Evolutionary conservation across 1,284 basidiomycete genomes (phyloP), one percentile per base, ranked within the genome.

Genomic region (Boletus semigastroideus): DNA sequence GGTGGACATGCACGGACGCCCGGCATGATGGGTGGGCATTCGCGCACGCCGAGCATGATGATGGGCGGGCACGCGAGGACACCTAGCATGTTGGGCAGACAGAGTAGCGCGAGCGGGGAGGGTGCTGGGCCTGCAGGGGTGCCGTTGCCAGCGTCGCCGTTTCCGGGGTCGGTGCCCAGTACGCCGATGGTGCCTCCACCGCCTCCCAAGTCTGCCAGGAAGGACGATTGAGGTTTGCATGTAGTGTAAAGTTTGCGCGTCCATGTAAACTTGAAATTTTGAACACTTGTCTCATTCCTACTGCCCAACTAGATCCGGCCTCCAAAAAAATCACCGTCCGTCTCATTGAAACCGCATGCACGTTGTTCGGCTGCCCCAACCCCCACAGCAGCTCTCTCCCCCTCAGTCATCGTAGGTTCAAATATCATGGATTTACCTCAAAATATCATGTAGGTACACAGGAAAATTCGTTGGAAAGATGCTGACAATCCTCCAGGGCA

Each of bases 141-240:
- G 16, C 36, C 64, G 4, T 42, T 63, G 16, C 56, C 61, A 9
- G 28, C 49, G 7, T 68, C 66, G 27, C 60, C 62, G 5, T 52
- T 59, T 17, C 46, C 43, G n/a, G 64, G 45, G 12, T 52, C 65
- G 16, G 53, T 46, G n/a, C 49, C 66, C 9, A 41, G 52, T 27
- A 51, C 60, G 13, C 54, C 60, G 33, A 53, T 55, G 51, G 47
- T 51, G 2, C 51, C 50, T 12, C 56, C 55, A 6, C 65, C 54
- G 34, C 55, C 53, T 30, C 68, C 69, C 37, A 63, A 53, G 54
- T 60, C 57, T 48, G 52, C 53, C 38, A 77, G 72, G 65, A 79
- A 79, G 68, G 76, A 73, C 53, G 77, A 79, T 64, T 78, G 60
- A 61, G 20, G 16, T 49, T 12, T 39, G 5, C 16, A 10, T 0